Evolutionary conservation across 2,329 filamentous ascomycete genomes (phyloP).

Genomic region (Calonectria pseudoreteaudii): DNA sequence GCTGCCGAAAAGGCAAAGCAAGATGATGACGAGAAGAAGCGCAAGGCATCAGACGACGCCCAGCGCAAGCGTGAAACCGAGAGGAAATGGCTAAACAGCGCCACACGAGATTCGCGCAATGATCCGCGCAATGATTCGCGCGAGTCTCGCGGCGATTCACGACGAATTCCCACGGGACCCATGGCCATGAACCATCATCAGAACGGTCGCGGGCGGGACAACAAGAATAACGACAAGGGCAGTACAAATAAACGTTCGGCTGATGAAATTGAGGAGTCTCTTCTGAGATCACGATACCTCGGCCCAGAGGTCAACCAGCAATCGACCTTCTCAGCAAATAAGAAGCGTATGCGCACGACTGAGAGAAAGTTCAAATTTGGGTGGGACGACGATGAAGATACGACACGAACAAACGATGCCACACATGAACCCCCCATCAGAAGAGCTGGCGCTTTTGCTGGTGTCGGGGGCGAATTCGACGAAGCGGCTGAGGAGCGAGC

Average conservation of each 20-base stretch:
- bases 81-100: conserved; percentile 51
- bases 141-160: conserved; percentile 39
- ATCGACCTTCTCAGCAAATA: conserved; percentile 92
- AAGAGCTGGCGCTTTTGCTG: conserved; percentile 56
- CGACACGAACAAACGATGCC: conserved; percentile 75
- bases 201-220: conserved; percentile 52
- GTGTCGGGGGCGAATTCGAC: conserved; percentile 64
- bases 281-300: conserved; percentile 88
- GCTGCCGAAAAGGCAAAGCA: conserved; percentile 83
- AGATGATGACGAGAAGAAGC: conserved; percentile 69
- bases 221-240: conserved; percentile 51
- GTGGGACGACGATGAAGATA: conserved; percentile 96
- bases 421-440: conserved; percentile 66
- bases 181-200: conserved; percentile 69
- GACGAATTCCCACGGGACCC: conserved; percentile 75
- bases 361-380: conserved; percentile 99
- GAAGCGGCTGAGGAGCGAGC: conserved; percentile 67
- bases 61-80: conserved; percentile 79
- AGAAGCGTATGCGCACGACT: conserved; percentile 92
- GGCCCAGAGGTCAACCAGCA: conserved; percentile 85
- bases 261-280: conserved; percentile 77
- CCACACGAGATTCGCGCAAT: conserved; percentile 39
- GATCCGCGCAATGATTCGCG: conserved; percentile 40
- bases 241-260: conserved; percentile 54
- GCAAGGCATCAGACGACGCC: conserved; percentile 66